phyloP scores from a whole-genome alignment of 495 filamentous ascomycete genomes.

The Venustampulla echinocandica region DNA sequence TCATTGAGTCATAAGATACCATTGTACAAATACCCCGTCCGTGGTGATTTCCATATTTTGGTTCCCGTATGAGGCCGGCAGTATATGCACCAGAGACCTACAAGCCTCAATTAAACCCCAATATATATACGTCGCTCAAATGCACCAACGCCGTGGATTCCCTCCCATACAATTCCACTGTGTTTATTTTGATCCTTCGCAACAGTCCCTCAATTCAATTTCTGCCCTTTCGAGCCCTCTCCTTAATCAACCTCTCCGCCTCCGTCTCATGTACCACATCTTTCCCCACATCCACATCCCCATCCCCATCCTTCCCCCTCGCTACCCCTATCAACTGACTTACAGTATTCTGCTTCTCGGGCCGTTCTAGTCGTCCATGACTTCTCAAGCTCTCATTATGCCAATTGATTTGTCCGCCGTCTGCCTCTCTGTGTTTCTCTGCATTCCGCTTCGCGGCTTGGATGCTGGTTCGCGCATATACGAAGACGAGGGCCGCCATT shows the following conservation, averaged over 20 bases:
- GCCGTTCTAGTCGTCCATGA: slow-evolving; percentile 33
- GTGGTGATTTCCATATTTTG: too few relatives aligned
- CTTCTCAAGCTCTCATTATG: slow-evolving; percentile 35
- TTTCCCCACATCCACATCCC: slow-evolving; percentile 4
- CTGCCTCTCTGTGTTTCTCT: slow-evolving; percentile 33
- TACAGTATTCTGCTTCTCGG: slow-evolving; percentile 20
- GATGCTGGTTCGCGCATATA: slow-evolving; percentile 34
- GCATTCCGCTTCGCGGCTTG: slow-evolving; percentile 36
- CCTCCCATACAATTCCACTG: too few relatives aligned
- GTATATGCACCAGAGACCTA: too few relatives aligned
- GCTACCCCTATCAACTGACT: slow-evolving; percentile 13
- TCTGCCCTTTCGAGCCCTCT: slow-evolving; percentile 7
- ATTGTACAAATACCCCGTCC: slow-evolving; percentile 3
- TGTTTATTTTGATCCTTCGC: neutral
- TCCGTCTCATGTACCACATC: slow-evolving; percentile 7
- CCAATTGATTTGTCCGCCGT: slow-evolving; percentile 40
- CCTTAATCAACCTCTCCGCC: slow-evolving; percentile 13
- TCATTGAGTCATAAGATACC: neutral
- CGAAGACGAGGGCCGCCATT: slow-evolving; percentile 39
- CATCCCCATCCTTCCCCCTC: slow-evolving; percentile 1
- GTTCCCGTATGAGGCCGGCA: neutral
- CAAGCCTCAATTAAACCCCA: too few relatives aligned
- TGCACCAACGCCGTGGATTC: too few relatives aligned
- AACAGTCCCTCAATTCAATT: neutral
- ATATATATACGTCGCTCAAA: too few relatives aligned